These are phyloP conservation scores for Monilinia fructicola DNA, from an alignment of 2,329 filamentous ascomycete genomes.

Conservation along the genomic window DNA sequence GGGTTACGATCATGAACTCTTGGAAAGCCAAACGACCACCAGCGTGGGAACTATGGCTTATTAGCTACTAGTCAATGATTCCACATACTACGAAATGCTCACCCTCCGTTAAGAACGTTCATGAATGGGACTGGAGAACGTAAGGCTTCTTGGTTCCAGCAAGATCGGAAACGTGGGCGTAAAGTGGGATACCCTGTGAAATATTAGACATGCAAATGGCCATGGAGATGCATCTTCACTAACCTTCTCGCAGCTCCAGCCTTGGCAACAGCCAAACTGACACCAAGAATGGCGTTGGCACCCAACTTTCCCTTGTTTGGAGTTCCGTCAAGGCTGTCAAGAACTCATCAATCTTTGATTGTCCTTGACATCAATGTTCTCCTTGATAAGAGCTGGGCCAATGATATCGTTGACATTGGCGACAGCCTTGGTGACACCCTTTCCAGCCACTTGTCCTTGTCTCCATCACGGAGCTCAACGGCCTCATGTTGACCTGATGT, in stretches of 20 bases:
- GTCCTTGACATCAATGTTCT: conserved; percentile 83
- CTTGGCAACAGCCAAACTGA: conserved; percentile 82
- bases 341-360: conserved; percentile 80
- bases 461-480: conserved; percentile 85
- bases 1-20: conserved; percentile 96
- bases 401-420: conserved; percentile 82
- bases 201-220: conserved; percentile 20
- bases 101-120: conserved; percentile 82
- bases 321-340: conserved; percentile 79
- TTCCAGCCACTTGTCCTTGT: conserved; percentile 83
- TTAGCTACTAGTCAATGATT: conserved; percentile 27
- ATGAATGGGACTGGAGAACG: conserved; percentile 86
- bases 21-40: conserved; percentile 94
- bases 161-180: conserved; percentile 83
- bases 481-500: conserved; percentile 79
- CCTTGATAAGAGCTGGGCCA: conserved; percentile 77
- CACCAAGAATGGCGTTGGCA: conserved; percentile 86
- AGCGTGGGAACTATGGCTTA: conserved; percentile 73
- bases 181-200: conserved; percentile 70
- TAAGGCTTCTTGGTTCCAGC: conserved; percentile 90
- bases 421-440: conserved; percentile 84
- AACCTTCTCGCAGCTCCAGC: conserved; percentile 83
- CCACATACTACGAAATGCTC: conserved; percentile 22
- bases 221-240: conserved; percentile 20
- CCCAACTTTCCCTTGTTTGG: conserved; percentile 85